phyloP scores from a whole-genome alignment of 495 filamentous ascomycete genomes.

The Darksidea phi region DNA sequence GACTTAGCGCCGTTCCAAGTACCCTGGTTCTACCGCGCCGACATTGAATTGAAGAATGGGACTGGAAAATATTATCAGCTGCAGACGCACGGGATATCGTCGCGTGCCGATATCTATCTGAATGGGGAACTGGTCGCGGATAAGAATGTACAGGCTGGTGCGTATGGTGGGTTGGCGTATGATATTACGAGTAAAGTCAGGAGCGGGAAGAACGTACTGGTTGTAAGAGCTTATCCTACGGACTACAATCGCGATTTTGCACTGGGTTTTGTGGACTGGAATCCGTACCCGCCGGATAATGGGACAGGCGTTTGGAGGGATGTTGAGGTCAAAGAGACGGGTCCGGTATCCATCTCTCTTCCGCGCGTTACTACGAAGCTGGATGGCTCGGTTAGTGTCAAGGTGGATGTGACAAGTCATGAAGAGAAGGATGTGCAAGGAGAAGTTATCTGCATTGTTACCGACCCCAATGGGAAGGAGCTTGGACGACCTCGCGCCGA shows the following conservation, averaged over 20 bases:
- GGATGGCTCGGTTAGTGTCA: conserved; percentile 45
- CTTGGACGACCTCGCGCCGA: conserved; percentile 2
- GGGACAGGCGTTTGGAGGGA: conserved; percentile 63
- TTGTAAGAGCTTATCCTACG: conserved; percentile 57
- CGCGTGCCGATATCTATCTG: conserved; percentile 60
- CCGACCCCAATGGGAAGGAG: conserved; percentile 25
- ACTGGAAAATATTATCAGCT: conserved; percentile 52
- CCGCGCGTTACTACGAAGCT: conserved; percentile 49
- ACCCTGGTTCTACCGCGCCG: conserved; percentile 63
- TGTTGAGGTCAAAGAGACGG: conserved; percentile 59
- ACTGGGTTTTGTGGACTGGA: conserved; percentile 65
- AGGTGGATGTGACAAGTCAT: conserved; percentile 52
- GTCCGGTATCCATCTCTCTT: conserved; percentile 52
- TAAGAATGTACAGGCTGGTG: conserved; percentile 52
- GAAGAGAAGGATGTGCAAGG: conserved; percentile 44
- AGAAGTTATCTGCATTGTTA: conserved; percentile 45
- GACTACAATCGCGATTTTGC: conserved; percentile 60
- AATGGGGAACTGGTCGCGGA: conserved; percentile 57
- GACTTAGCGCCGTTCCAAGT: conserved; percentile 51
- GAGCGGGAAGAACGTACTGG: conserved; percentile 49
- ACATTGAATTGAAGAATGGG: conserved; percentile 48
- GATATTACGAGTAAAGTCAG: conserved; percentile 51
- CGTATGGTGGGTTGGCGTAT: conserved; percentile 57
- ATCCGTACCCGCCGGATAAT: conserved; percentile 60
- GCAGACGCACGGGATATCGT: conserved; percentile 59